Evolutionary conservation across 2,329 filamentous ascomycete genomes (phyloP).

Genomic region (Aspergillus quadrilineatus): DNA sequence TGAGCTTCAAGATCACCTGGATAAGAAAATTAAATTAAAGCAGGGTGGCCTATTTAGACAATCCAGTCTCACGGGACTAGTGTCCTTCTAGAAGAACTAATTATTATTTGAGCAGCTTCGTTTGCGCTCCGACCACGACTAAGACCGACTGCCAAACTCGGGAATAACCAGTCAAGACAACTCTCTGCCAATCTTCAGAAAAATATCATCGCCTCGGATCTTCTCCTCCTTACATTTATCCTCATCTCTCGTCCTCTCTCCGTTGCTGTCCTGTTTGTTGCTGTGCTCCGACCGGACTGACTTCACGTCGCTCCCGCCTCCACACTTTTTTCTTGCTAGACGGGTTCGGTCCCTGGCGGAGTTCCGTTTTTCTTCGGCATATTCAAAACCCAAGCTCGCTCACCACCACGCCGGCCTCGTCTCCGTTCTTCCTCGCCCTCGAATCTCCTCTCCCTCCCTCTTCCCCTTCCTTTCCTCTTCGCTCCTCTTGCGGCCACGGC

Average conservation of each 20-base stretch:
- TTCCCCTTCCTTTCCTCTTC: slow-evolving; percentile 15
- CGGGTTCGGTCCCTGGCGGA: slow-evolving; percentile 16
- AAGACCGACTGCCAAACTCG: slow-evolving; percentile 3
- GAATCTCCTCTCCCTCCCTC: not conserved
- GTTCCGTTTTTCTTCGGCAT: slow-evolving; percentile 20
- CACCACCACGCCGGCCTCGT: slow-evolving; percentile 6
- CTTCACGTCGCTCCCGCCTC: slow-evolving; percentile 3
- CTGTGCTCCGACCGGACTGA: not conserved
- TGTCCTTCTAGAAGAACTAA: slow-evolving; percentile 8
- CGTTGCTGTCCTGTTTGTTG: not conserved
- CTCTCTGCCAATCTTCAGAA: slow-evolving; percentile 8
- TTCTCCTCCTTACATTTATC: slow-evolving; percentile 4
- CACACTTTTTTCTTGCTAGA: slow-evolving; percentile 7
- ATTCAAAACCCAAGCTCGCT: slow-evolving; percentile 11
- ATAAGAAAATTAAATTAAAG: slow-evolving; percentile 4
- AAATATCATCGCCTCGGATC: slow-evolving; percentile 11
- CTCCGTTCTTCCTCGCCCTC: not conserved
- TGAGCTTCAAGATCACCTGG: slow-evolving; percentile 6
- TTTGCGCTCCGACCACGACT: not conserved
- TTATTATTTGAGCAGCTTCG: slow-evolving; percentile 1
- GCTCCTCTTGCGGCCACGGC: slow-evolving; percentile 29
- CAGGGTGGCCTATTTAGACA: not conserved
- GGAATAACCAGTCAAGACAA: slow-evolving; percentile 5
- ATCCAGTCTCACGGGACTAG: not conserved
- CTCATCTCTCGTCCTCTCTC: slow-evolving; percentile 8